Evolutionary conservation across 805 yeast genomes (phyloP).

Genomic region (Ascoidea asiatica): DNA sequence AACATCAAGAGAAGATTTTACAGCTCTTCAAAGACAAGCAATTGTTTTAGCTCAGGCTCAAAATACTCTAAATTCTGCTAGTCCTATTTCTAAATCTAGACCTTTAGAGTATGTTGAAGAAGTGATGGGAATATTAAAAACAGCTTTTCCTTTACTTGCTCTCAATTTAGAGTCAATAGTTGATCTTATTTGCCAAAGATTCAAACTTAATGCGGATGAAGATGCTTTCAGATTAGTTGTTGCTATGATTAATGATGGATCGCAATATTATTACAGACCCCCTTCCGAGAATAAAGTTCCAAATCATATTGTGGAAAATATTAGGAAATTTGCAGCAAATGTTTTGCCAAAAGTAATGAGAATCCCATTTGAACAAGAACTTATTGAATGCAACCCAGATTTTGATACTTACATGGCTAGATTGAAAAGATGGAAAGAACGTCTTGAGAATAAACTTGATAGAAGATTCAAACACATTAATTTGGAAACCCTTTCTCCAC

Average conservation of each 20-base stretch:
- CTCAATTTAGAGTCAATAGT: constrained; percentile 88
- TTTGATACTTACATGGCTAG: constrained; percentile 76
- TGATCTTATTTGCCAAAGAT: constrained; percentile 87
- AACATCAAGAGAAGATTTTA: constrained; percentile 89
- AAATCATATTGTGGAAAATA: constrained; percentile 79
- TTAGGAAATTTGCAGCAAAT: constrained; percentile 82
- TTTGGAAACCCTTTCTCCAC: constrained; percentile 86
- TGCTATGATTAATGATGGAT: constrained; percentile 86
- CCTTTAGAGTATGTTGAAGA: constrained; percentile 93
- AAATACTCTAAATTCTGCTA: constrained; percentile 10
- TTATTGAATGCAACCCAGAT: constrained; percentile 76
- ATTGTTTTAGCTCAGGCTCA: constrained; percentile 28
- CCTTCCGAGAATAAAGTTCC: constrained; percentile 82
- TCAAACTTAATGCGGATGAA: constrained; percentile 89
- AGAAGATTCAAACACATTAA: constrained; percentile 69
- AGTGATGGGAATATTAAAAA: constrained; percentile 86
- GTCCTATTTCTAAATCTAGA: constrained; percentile 47
- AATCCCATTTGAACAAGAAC: constrained; percentile 84
- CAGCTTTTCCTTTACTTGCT: constrained; percentile 91
- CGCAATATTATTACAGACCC: constrained; percentile 82
- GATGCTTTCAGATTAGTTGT: constrained; percentile 91
- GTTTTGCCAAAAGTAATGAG: constrained; percentile 81
- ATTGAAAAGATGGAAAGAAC: constrained; percentile 82
- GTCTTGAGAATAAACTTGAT: constrained; percentile 85
- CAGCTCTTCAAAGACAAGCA: constrained; percentile 72